These are phyloP conservation scores for Solanum chacoense DNA, from an alignment of 305 asterid genomes.

Conservation along the genomic window DNA sequence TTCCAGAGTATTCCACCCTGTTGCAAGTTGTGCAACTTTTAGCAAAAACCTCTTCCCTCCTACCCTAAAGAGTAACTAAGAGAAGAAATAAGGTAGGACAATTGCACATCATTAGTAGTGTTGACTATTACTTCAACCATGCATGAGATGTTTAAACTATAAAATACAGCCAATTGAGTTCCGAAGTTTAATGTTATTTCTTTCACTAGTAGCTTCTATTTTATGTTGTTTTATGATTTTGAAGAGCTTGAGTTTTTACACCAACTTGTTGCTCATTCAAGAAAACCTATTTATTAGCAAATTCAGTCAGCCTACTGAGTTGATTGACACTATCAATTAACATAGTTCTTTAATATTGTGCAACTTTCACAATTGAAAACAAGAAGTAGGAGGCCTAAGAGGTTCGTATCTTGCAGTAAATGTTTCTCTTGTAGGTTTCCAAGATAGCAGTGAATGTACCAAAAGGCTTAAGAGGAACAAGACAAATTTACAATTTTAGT, in stretches of 20 bases:
- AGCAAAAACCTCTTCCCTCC: not conserved
- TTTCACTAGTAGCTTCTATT: not conserved
- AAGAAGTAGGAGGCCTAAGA: constrained; percentile 52
- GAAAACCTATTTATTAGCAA: not conserved
- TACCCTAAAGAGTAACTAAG: not conserved
- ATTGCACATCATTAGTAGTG: not conserved
- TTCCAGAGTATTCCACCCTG: not conserved
- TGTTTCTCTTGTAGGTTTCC: not conserved
- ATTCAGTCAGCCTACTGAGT: not conserved
- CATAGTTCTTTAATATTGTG: constrained; percentile 5
- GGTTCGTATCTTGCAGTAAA: constrained; percentile 25
- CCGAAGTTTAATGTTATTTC: not conserved
- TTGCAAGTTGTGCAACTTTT: not conserved
- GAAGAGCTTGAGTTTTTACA: not conserved
- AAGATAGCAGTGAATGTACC: constrained; percentile 24
- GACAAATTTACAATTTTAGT: constrained; percentile 4
- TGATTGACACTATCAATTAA: not conserved
- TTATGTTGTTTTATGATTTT: not conserved
- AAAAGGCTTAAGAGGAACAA: not conserved
- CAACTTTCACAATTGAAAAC: constrained; percentile 67
- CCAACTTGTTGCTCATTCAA: not conserved
- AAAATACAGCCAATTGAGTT: not conserved
- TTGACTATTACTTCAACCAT: not conserved
- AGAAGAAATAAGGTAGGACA: not conserved
- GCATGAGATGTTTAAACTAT: not conserved